Evolutionary conservation across 2,329 filamentous ascomycete species (phyloP), one percentile per base, ranked within the genome.

Genomic region (Sporothrix protearum): DNA sequence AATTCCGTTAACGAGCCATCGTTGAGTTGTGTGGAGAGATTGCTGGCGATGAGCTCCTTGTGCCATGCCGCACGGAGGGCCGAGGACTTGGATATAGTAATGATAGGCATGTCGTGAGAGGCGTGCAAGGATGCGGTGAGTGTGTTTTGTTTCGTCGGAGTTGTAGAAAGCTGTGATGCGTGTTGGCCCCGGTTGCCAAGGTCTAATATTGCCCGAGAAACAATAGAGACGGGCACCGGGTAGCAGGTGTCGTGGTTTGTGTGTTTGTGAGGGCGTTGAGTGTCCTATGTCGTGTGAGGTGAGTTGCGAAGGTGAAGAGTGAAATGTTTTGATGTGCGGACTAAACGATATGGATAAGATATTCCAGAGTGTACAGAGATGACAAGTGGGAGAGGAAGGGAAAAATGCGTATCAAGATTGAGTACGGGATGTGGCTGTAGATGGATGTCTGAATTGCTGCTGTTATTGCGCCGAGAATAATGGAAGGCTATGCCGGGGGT

Each of bases 21-120:
- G 28, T 71, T 67, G 5, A 73, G 63, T 12, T 57, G 19, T 19
- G 36, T 55, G 8, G 51, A 68, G n/a, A 73, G 42, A 39, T 70
- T 64, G 45, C 59, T 61, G 7, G 49, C 2, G 7, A 53, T 14
- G 1, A 73, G 70, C 28, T 57, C 51, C 1, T 55, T 49, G 28
- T 73, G 72, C 72, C 72, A 73, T 19, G 51, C 63, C 5, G 63
- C 53, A 39, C 68, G 68, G 9, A 53, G 42, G 14, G 33, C 45
- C 6, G 61, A 64, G 19, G 68, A 63, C 8, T 59, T 70, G 9
- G 71, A 72, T 16, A 72, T 28, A 6, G 45, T 28, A 14, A 72
- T 69, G 57, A 51, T 61, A 28, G 71, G 67, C 71, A 72, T 72
- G 51, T 42, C 55, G 63, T 55, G 63, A 45, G 33, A 2, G 22